Evolutionary conservation across 495 filamentous ascomycete genomes (phyloP).

Genomic region (Cairneyella variabilis): DNA sequence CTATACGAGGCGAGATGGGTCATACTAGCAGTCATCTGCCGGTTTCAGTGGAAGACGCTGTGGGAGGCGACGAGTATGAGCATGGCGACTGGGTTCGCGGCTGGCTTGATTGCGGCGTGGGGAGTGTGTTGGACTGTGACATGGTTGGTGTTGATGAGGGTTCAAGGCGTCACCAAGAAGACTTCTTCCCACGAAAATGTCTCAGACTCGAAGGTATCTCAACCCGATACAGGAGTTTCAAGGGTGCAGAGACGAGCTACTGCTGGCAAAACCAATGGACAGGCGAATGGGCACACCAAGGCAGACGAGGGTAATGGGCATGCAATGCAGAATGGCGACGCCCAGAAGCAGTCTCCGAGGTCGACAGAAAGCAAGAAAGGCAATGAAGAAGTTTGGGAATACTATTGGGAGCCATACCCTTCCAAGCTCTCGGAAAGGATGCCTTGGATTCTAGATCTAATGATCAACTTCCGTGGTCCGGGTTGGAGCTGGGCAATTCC

Average conservation of each 20-base stretch:
- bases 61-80: slow-evolving; percentile 47
- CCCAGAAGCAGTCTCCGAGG: background rate
- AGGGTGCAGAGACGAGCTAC: background rate
- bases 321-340: background rate
- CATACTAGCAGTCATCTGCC: slow-evolving; percentile 36
- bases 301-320: background rate
- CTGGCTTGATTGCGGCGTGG: slow-evolving; percentile 65
- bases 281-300: slow-evolving; percentile 7
- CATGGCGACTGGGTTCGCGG: slow-evolving; percentile 61
- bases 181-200: background rate
- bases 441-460: slow-evolving; percentile 67
- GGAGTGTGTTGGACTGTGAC: slow-evolving; percentile 59
- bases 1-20: slow-evolving; percentile 47
- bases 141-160: slow-evolving; percentile 59
- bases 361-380: background rate
- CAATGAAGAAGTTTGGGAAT: slow-evolving; percentile 27
- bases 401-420: slow-evolving; percentile 75
- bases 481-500: slow-evolving; percentile 75
- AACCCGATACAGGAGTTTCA: background rate
- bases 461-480: slow-evolving; percentile 65
- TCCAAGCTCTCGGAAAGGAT: slow-evolving; percentile 54
- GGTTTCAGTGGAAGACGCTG: slow-evolving; percentile 39
- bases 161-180: slow-evolving; percentile 63
- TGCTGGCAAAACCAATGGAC: too few relatives aligned
- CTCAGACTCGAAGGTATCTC: background rate